Percentiles rank a stretch among this genome's conserved stretches.
phyloP scores from a whole-genome alignment of 2,329 filamentous ascomycete species.

The Botrytis paeoniae region DNA sequence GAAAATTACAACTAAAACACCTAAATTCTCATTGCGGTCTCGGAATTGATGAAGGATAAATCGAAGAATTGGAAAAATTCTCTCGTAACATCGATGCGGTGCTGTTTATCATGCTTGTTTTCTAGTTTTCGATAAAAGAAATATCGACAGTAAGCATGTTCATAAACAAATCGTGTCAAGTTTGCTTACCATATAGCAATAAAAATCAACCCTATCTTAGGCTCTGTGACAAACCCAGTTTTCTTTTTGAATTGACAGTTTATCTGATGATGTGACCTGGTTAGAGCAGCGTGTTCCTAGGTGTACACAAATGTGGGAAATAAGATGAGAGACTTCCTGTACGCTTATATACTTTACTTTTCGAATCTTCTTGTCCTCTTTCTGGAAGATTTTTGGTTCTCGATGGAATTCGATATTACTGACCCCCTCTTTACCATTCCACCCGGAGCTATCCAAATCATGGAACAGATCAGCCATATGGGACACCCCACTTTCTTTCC shows the following conservation, averaged over 20 bases:
- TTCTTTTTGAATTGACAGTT: neutral
- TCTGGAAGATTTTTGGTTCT: no score
- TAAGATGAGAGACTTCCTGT: no score
- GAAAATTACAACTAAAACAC: neutral
- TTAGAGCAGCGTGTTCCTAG: no score
- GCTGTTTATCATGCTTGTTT: accelerated
- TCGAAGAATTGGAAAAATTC: neutral
- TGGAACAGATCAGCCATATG: no score
- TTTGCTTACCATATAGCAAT: neutral
- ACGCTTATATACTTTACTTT: no score
- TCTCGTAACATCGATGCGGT: neutral
- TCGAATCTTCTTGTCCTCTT: no score
- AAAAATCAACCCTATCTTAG: neutral
- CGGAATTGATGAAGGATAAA: neutral
- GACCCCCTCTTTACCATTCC: no score
- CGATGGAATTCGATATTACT: no score
- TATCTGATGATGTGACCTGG: accelerated
- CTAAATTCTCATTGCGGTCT: neutral
- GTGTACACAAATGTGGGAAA: no score
- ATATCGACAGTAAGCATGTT: no score
- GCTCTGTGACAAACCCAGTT: neutral
- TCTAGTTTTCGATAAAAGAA: neutral
- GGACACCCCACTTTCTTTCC: no score
- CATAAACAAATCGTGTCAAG: neutral
- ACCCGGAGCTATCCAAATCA: no score